A percentile compares a stretch with the other conserved stretches of the same genome.
Conservation (phyloP, 805 yeast species). For the Sugiyamaella smithiae region DNA sequence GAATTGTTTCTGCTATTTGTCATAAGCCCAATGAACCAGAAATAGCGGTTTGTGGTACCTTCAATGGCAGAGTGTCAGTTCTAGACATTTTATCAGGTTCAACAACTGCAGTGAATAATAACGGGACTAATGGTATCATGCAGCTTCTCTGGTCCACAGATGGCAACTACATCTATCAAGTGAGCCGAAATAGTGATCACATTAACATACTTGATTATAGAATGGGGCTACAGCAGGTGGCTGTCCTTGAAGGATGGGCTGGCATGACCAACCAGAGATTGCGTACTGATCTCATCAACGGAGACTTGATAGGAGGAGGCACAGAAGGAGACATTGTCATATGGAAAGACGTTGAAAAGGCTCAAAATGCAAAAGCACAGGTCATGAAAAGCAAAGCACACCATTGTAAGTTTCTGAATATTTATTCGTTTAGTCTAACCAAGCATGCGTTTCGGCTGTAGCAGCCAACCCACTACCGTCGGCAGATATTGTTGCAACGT, state of each 20-base stretch:
- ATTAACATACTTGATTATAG: constrained; percentile 25
- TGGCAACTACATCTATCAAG: constrained; percentile 19
- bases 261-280: constrained; percentile 25
- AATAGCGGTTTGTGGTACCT: constrained; percentile 13
- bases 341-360: constrained; percentile 15
- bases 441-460: constrained; percentile 17
- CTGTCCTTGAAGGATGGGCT: constrained; percentile 17
- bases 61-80: constrained; percentile 9
- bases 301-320: constrained; percentile 18
- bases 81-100: constrained; percentile 8
- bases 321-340: constrained; percentile 9
- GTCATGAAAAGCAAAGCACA: too few relatives aligned
- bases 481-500: constrained; percentile 16
- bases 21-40: constrained; percentile 1
- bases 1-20: constrained; percentile 10
- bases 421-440: background rate
- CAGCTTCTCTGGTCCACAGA: constrained; percentile 25
- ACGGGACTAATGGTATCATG: constrained; percentile 18
- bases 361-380: background rate
- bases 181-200: constrained; percentile 18
- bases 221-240: constrained; percentile 22
- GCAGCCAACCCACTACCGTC: constrained; percentile 19
- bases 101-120: background rate
- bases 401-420: constrained; percentile 5
- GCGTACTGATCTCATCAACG: constrained; percentile 12